phyloP scores from a whole-genome alignment of 1,284 basidiomycete genomes.

The Melampsora allii-populina region DNA sequence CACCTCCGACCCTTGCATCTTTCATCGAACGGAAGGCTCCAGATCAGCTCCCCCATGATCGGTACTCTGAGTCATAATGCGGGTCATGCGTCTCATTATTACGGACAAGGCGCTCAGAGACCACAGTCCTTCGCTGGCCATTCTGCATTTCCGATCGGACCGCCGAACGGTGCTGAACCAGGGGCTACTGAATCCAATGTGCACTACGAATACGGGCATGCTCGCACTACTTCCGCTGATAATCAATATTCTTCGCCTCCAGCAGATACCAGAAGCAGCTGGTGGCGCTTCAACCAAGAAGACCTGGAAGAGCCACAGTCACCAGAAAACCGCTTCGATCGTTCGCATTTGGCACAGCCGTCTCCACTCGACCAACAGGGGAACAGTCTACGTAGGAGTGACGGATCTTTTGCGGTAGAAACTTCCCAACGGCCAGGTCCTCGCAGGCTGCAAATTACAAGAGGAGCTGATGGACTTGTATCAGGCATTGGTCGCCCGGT shows the following conservation, averaged over 20 bases:
- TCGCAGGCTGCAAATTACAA: constrained; percentile 14
- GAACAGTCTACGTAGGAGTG: too few relatives aligned
- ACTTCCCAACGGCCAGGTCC: neutral
- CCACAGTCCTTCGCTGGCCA: too few relatives aligned
- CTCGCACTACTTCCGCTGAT: constrained; percentile 6
- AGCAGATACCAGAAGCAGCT: neutral
- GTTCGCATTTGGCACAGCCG: neutral
- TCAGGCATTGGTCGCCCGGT: constrained; percentile 28
- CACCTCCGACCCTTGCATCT: constrained; percentile 17
- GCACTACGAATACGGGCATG: constrained; percentile 18
- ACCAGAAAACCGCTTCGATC: neutral
- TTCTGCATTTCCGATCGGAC: neutral
- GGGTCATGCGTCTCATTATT: neutral
- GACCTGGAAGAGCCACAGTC: neutral
- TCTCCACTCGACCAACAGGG: too few relatives aligned
- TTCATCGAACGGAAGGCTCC: neutral
- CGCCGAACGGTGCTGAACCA: neutral
- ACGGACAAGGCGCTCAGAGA: neutral
- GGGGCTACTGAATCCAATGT: neutral
- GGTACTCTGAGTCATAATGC: neutral
- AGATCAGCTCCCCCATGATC: neutral
- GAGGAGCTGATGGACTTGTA: constrained; percentile 22
- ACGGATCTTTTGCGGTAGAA: too few relatives aligned
- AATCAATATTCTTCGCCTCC: neutral
- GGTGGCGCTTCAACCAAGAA: constrained; percentile 14